Evolutionary conservation across 768 basidiomycete genomes (phyloP), one percentile per base, ranked within the genome.

Genomic region (Lentinula guzmanii): DNA sequence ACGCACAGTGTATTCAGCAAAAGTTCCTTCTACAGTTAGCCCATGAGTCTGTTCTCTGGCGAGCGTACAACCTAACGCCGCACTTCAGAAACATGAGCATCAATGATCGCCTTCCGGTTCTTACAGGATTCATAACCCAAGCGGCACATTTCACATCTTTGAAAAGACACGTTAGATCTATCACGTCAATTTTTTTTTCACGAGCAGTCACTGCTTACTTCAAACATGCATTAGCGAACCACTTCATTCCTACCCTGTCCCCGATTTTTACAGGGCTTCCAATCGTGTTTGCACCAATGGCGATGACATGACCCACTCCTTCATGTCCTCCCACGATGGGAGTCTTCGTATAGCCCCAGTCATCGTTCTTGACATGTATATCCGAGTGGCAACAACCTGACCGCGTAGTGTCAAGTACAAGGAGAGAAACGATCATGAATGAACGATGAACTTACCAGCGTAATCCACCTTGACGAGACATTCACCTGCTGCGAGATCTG

Each of bases 291-390:
- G 78, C 80, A 6, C 84, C 92, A 66, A 95, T 88, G 33, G 91
- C 92, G 18, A 93, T 87, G 50, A 95, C 74, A 46, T 76, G 75
- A 5, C 92, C 91, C 24, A 91, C 85, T 42, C 91, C 92, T 72
- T 92, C 87, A 71, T 93, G 91, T 0, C 92, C 90, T 11, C 87
- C 89, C 56, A 91, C 76, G 41, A 89, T 78, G 1, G 87, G 88
- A 3, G 80, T 77, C 52, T 80, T 70, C 11, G 77, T 72, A 3
- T 80, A 60, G 0, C 83, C 80, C 91, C 91, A 93, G 65, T 90
- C 90, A 24, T 79, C 82, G 34, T 80, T 76, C 68, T 78, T 80
- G 56, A 86, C 78, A 68, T 92, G 90, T 35, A 91, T 73, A 66
- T 93, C 91, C 0, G 88, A 89, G 69, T 91, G 90, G 69, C 91